Evolutionary conservation across 2,329 filamentous ascomycete genomes (phyloP).

Genomic region (Cytospora mali): DNA sequence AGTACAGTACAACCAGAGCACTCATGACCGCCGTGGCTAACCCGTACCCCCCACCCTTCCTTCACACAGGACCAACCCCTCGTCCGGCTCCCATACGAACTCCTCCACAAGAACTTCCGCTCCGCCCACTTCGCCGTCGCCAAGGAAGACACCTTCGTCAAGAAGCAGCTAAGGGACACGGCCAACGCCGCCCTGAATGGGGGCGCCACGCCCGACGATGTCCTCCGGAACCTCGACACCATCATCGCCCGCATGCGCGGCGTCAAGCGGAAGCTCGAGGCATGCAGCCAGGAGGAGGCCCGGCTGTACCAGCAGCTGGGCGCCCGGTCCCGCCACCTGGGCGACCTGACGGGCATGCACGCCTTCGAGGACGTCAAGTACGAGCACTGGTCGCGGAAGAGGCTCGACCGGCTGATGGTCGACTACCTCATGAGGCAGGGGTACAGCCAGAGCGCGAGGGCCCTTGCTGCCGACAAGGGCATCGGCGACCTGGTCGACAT

Average conservation of each 20-base stretch:
- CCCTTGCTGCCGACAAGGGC: conserved; percentile 72
- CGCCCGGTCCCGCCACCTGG: conserved; percentile 77
- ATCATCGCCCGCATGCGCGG: conserved; percentile 85
- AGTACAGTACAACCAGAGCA: background rate
- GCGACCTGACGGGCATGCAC: conserved; percentile 77
- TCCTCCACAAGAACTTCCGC: conserved; percentile 93
- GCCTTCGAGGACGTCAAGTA: conserved; percentile 90
- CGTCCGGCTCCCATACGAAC: conserved; percentile 87
- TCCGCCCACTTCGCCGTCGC: conserved; percentile 77
- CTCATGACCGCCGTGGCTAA: background rate
- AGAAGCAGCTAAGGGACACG: conserved; percentile 62
- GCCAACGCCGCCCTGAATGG: conserved; percentile 69
- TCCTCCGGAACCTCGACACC: conserved; percentile 78
- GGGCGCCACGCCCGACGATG: conserved; percentile 65
- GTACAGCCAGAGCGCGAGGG: conserved; percentile 74
- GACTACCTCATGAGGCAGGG: conserved; percentile 88
- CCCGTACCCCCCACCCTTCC: conserved; percentile 17
- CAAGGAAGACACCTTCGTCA: conserved; percentile 66
- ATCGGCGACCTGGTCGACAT: conserved; percentile 86
- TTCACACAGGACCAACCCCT: conserved; percentile 81
- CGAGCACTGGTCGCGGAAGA: conserved; percentile 81
- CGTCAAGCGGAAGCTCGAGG: conserved; percentile 83
- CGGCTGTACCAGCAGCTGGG: conserved; percentile 74
- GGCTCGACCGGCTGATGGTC: conserved; percentile 84
- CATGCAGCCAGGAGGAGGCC: conserved; percentile 77